Base-by-base conservation (phyloP, 1,284 basidiomycete species). In the Trichosporon sp. region DNA sequence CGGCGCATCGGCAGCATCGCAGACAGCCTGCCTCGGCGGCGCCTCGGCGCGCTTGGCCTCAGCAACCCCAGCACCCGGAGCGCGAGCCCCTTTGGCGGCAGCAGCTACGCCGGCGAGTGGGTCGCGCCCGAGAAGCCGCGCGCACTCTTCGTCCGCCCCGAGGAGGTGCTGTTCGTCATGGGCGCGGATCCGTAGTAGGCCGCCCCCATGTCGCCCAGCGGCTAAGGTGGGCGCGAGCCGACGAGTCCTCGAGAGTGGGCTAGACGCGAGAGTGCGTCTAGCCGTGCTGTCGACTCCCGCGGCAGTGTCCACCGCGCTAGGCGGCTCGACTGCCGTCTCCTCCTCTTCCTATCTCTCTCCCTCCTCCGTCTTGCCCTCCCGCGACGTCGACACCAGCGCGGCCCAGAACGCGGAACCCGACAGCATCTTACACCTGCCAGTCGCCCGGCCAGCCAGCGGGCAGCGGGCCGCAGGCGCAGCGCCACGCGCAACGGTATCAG, bases 101-200 rank as follows among this genome's bases (percentile, higher is more conserved):
- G 27, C 21, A 60, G 51, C 12, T 69, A 23, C 15, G 65, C 53
- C 3, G 65, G 70, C 6, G 72, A 71, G 62, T 66, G 67, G 62
- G 69, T 53, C 2, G 67, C 68, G 23, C 71, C 72, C 11, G 75
- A 75, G 23, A 66, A 65, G 3, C 75, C 76, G 6, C 53, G 78
- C 38, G 80, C 76, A 2, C 47, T 81, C 29, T 81, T 81, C 35
- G 78, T 81, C 12, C 69, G 79, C 25, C 80, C 80, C 3, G 68
- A 65, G 51, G 80, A 81, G 67, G 73, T 81, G 5, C 72, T 81
- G 23, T 81, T 76, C 62, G 77, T 81, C 44, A 68, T 80, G 60
- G 79, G 78, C 25, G 77, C 77, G 18, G 78, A 79, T 64, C 27
- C 56, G 13, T 60, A 60, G 27, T 77, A 63, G 32, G 64, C 25